These are phyloP conservation scores for Pseudozyma flocculosa DNA, from an alignment of 1,284 basidiomycete genomes.

Conservation along the genomic window DNA sequence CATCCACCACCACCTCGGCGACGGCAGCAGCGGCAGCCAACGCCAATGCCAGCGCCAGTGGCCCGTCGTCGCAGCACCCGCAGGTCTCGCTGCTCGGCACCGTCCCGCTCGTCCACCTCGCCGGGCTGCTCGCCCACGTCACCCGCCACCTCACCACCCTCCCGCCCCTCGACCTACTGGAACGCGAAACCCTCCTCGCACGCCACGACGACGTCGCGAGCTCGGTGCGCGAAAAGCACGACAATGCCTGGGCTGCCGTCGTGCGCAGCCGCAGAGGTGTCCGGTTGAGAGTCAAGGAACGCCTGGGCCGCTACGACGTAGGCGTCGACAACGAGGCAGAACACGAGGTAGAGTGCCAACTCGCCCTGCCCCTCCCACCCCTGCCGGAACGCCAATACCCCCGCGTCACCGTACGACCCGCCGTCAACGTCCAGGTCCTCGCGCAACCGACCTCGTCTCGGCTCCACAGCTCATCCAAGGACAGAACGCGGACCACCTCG, in stretches of 20 bases:
- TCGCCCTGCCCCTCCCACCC: slow-evolving; percentile 17
- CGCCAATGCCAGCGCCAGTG: too few relatives aligned
- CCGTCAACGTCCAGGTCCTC: slow-evolving; percentile 17
- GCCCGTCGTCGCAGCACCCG: slow-evolving; percentile 12
- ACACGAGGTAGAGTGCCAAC: slow-evolving; percentile 9
- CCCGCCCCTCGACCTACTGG: slow-evolving; percentile 10
- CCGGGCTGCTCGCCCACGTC: slow-evolving; percentile 12
- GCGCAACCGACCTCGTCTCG: neutral
- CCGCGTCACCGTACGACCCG: slow-evolving; percentile 18
- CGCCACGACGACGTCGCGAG: slow-evolving; percentile 26
- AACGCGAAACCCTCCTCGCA: slow-evolving; percentile 22
- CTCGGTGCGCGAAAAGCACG: slow-evolving; percentile 25
- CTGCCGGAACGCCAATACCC: slow-evolving; percentile 31
- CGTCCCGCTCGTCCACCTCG: slow-evolving; percentile 10
- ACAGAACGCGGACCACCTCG: too few relatives aligned
- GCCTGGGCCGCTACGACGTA: too few relatives aligned
- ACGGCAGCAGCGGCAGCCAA: too few relatives aligned
- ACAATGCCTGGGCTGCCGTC: slow-evolving; percentile 35
- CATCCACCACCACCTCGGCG: too few relatives aligned
- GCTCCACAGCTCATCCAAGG: too few relatives aligned
- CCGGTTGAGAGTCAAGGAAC: slow-evolving; percentile 16
- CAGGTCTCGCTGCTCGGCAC: slow-evolving; percentile 31
- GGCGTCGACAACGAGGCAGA: neutral
- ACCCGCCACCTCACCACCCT: slow-evolving; percentile 9
- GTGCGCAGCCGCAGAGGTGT: slow-evolving; percentile 19